phyloP scores from a whole-genome alignment of 345 rosid genomes.

The Sisymbrium irio region DNA sequence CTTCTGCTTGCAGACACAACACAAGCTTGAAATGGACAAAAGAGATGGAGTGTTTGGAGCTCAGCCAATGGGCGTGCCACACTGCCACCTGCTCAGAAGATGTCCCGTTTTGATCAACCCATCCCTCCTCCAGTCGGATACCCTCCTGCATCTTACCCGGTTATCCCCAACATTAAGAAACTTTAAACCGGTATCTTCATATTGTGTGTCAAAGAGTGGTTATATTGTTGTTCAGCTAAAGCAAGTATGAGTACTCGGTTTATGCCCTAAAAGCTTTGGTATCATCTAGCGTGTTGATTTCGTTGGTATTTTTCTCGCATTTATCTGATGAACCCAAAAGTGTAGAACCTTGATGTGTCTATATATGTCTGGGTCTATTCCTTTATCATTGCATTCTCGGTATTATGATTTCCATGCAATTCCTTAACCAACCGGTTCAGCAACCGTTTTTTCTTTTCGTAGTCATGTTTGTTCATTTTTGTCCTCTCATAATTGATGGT shows the following conservation, averaged over 20 bases:
- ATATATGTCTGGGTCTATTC: neutral
- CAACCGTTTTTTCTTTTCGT: neutral
- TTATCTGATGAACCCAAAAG: neutral
- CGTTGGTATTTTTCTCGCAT: neutral
- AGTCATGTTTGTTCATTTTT: neutral
- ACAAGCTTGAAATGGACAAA: slow-evolving; percentile 80
- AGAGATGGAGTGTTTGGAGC: slow-evolving; percentile 59
- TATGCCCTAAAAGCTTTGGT: neutral
- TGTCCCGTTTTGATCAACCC: slow-evolving; percentile 63
- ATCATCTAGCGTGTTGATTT: slow-evolving; percentile 13
- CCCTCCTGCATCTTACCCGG: slow-evolving; percentile 31
- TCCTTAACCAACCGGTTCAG: neutral
- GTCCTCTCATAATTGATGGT: neutral
- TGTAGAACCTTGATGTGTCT: neutral
- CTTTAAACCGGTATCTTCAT: neutral
- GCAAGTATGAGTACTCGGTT: neutral
- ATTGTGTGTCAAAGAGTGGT: slow-evolving; percentile 8
- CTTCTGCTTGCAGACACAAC: slow-evolving; percentile 54
- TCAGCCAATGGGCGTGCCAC: slow-evolving; percentile 57
- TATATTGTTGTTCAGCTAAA: neutral
- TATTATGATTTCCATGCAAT: neutral
- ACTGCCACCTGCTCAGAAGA: slow-evolving; percentile 60
- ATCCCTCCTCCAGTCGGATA: slow-evolving; percentile 44
- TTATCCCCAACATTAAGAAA: slow-evolving; percentile 19
- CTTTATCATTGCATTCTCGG: neutral